Evolutionary conservation across 805 yeast genomes (phyloP).

Genomic region (Clavispora phyllophila): DNA sequence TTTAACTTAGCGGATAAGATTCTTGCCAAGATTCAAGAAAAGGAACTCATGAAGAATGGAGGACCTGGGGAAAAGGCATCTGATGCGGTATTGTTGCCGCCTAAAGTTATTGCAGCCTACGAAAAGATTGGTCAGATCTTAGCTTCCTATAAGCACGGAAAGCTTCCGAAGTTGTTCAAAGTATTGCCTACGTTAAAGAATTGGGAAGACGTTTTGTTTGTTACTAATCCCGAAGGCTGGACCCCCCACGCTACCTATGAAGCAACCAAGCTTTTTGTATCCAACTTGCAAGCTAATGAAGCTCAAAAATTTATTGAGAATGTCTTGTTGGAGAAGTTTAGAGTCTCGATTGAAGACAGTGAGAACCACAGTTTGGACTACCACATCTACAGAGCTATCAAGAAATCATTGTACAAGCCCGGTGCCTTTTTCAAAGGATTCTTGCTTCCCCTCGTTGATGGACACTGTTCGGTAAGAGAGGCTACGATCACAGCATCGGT

Average conservation of each 20-base stretch:
- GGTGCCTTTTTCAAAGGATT: slow-evolving; percentile 97
- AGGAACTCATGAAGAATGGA: slow-evolving; percentile 36
- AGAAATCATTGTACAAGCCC: slow-evolving; percentile 92
- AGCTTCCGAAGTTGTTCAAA: slow-evolving; percentile 92
- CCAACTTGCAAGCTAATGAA: slow-evolving; percentile 80
- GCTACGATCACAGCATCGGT: slow-evolving; percentile 95
- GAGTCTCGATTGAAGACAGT: slow-evolving; percentile 63
- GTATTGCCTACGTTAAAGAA: slow-evolving; percentile 87
- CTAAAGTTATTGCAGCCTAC: slow-evolving; percentile 93
- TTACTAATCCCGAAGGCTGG: slow-evolving; percentile 91
- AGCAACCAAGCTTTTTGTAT: slow-evolving; percentile 90
- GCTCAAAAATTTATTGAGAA: slow-evolving; percentile 76
- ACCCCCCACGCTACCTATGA: slow-evolving; percentile 92
- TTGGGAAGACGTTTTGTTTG: slow-evolving; percentile 94
- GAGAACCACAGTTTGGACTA: slow-evolving; percentile 81
- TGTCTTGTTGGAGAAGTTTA: slow-evolving; percentile 67
- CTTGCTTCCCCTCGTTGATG: slow-evolving; percentile 82
- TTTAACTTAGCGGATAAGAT: slow-evolving; percentile 87
- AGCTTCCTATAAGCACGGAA: slow-evolving; percentile 89
- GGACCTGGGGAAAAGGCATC: slow-evolving; percentile 28
- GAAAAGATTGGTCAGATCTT: slow-evolving; percentile 85
- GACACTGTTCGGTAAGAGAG: slow-evolving; percentile 86
- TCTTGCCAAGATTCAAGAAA: slow-evolving; percentile 81
- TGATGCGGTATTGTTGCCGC: slow-evolving; percentile 85
- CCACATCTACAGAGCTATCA: slow-evolving; percentile 86